phyloP scores from a whole-genome alignment of 495 filamentous ascomycete genomes.

The Daldinia childiae region DNA sequence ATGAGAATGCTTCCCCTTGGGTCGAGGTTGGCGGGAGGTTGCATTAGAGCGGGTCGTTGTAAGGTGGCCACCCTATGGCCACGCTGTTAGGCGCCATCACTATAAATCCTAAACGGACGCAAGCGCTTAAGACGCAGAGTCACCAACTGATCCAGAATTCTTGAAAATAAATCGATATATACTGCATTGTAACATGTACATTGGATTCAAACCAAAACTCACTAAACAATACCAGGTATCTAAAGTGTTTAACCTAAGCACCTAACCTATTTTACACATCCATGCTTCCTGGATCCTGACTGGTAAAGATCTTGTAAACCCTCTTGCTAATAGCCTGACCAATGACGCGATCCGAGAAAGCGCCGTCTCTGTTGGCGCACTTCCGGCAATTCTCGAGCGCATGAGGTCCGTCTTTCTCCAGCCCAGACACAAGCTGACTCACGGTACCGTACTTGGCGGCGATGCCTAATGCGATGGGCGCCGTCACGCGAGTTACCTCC shows the following conservation, averaged over 20 bases:
- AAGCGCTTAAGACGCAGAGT: background rate
- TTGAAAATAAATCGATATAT: background rate
- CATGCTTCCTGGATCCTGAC: constrained; percentile 69
- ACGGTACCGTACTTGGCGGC: constrained; percentile 68
- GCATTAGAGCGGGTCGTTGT: background rate
- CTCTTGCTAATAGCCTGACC: constrained; percentile 77
- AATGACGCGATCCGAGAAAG: constrained; percentile 69
- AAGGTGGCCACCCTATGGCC: background rate
- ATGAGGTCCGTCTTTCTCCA: constrained; percentile 67
- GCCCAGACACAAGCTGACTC: constrained; percentile 63
- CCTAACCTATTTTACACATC: constrained; percentile 62
- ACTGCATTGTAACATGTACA: background rate
- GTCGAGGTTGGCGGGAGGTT: background rate
- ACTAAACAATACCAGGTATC: background rate
- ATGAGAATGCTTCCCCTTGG: background rate
- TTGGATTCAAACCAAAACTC: background rate
- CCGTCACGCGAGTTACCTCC: constrained; percentile 77
- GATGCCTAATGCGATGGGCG: constrained; percentile 77
- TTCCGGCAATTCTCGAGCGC: constrained; percentile 71
- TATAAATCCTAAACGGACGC: background rate
- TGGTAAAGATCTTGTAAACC: constrained; percentile 78
- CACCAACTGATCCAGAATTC: background rate
- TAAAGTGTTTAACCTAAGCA: background rate
- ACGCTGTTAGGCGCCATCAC: background rate
- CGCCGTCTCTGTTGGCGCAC: constrained; percentile 74